Evolutionary conservation across 768 basidiomycete species (phyloP), one percentile per base, ranked within the genome.

Genomic region (Kwoniella newhampshirensis): DNA sequence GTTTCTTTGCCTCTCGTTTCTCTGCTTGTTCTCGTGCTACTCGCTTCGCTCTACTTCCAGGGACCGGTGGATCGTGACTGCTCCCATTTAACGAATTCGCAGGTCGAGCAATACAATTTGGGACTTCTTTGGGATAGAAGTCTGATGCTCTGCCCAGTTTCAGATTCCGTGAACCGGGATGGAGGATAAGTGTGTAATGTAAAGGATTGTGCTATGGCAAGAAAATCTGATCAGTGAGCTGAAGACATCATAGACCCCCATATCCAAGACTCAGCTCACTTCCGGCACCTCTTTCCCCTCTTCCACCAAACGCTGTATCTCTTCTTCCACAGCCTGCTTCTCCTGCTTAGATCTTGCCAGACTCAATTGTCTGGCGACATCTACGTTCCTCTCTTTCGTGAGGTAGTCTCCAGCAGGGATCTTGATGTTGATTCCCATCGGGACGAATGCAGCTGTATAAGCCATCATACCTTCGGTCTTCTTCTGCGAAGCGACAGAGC

Each of bases 161-260:
- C 23, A 78, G 66, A 51, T 73, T 76, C 28, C 74, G 60, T 0
- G 77, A 76, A 13, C 78, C 78, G 3, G 78, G 78, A 54, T 79
- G 78, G 23, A 79, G 77, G 55, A 79, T 67, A 26, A 79, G 53
- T 7, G 60, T 68, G 30, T 67, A 35, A 2, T 55, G 5, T n/a
- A 73, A 44, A 2, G 66, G 68, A 21, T 68, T 37, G n/a, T 50
- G 18, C 66, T 62, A 32, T 28, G 9, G 5, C 2, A 7, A 36
- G 7, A 3, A 18, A 4, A 15, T n/a, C n/a, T n/a, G n/a, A n/a
- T n/a, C n/a, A n/a, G n/a, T n/a, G 8, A 54, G n/a, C n/a, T 51
- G 32, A 57, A 23, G 27, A 37, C 28, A 39, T 37, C 39, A 54
- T 7, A 3, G 28, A 27, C 44, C 25, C n/a, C 20, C 30, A 1